Evolutionary conservation across 2,329 filamentous ascomycete species (phyloP).

Genomic region (Diaporthe sp.): DNA sequence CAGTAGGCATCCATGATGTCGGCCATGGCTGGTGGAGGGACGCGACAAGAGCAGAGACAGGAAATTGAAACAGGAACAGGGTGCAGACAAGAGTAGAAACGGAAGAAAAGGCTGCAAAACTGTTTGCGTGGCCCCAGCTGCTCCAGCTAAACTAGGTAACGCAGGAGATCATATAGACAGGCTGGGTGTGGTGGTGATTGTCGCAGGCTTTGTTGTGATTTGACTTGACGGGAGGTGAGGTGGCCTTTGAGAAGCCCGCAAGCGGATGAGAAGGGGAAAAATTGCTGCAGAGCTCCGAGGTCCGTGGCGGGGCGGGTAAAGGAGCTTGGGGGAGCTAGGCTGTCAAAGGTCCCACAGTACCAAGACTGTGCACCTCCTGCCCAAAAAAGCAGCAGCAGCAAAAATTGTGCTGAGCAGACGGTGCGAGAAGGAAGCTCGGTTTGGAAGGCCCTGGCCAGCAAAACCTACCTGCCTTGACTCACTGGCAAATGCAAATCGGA

Average conservation of each 20-base stretch:
- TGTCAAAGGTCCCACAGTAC: not conserved
- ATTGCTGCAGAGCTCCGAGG: conserved; percentile 29
- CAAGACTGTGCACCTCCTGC: not conserved
- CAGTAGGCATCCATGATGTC: conserved; percentile 58
- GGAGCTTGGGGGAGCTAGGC: conserved; percentile 23
- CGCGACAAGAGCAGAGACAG: not conserved
- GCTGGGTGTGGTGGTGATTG: conserved; percentile 6
- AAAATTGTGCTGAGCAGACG: not conserved
- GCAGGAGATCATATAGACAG: conserved; percentile 7
- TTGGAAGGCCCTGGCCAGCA: not conserved
- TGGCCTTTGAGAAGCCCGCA: conserved; percentile 36
- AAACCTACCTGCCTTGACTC: conserved; percentile 17
- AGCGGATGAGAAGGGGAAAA: conserved; percentile 40
- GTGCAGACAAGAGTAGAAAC: not conserved
- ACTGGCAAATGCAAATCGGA: not conserved
- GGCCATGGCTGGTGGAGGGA: conserved; percentile 50
- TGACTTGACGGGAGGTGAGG: conserved; percentile 34
- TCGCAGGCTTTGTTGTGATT: not conserved
- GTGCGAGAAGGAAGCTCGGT: not conserved
- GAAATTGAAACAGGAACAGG: not conserved
- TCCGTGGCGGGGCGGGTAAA: conserved; percentile 15
- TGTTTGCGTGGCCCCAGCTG: conserved; percentile 31
- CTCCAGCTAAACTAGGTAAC: not conserved
- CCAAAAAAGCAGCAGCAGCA: not conserved
- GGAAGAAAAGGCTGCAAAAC: conserved; percentile 31